phyloP scores from a whole-genome alignment of 2,329 filamentous ascomycete species.

The Monosporascus cannonballus region DNA sequence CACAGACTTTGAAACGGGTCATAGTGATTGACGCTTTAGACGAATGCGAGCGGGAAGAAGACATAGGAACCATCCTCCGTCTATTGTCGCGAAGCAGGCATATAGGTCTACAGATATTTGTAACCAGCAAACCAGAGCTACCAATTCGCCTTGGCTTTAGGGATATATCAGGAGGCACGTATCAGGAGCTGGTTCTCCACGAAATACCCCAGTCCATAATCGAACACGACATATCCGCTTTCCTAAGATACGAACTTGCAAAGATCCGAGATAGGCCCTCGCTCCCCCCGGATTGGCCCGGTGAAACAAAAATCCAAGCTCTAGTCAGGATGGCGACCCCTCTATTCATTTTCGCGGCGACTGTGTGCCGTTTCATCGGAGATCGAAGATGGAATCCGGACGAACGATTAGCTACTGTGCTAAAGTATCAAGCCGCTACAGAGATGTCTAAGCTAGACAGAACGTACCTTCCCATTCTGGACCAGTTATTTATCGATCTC shows the following conservation, averaged over 20 bases:
- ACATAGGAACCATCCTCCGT: constrained; percentile 24
- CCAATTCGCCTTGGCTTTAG: constrained; percentile 31
- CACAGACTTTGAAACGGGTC: constrained; percentile 7
- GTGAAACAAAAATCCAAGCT: constrained; percentile 1
- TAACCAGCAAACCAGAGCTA: constrained; percentile 37
- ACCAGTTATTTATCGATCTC: too few relatives aligned
- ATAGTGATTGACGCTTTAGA: constrained; percentile 30
- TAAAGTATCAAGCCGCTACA: too few relatives aligned
- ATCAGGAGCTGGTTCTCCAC: constrained; percentile 30
- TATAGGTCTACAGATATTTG: constrained; percentile 26
- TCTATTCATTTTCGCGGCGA: constrained; percentile 26
- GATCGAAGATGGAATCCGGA: constrained; percentile 1
- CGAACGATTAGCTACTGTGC: too few relatives aligned
- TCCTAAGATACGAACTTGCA: constrained; percentile 24
- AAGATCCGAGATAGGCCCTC: constrained; percentile 15
- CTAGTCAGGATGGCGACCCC: constrained; percentile 16
- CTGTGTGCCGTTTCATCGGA: constrained; percentile 20
- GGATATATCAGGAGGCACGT: constrained; percentile 15
- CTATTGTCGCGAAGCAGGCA: constrained; percentile 14
- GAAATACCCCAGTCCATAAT: constrained; percentile 25
- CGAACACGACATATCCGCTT: constrained; percentile 30
- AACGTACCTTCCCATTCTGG: too few relatives aligned
- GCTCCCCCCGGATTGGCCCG: too few relatives aligned
- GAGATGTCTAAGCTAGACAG: too few relatives aligned
- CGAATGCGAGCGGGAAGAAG: constrained; percentile 26